phyloP scores from a whole-genome alignment of 2,329 filamentous ascomycete genomes.

The Ascochyta fabae region DNA sequence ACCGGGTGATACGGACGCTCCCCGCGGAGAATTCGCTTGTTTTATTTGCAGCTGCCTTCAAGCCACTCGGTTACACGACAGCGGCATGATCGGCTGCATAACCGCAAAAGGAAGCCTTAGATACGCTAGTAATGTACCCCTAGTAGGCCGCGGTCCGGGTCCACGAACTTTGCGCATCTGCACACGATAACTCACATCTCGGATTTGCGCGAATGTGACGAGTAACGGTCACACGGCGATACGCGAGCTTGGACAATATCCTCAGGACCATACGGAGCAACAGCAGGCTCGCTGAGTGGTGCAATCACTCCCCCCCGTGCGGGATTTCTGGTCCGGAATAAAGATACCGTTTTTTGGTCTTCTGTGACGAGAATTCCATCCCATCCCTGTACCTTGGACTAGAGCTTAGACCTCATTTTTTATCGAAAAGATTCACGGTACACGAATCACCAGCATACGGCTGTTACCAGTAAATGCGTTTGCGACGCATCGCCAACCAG shows the following conservation, averaged over 20 bases:
- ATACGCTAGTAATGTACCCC: conserved; percentile 1
- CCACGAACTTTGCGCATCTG: background rate
- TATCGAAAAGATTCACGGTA: background rate
- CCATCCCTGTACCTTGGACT: too few species aligned
- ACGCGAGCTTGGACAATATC: background rate
- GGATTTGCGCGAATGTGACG: conserved; percentile 11
- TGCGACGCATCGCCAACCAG: background rate
- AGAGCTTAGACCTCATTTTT: background rate
- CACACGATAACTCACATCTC: conserved; percentile 13
- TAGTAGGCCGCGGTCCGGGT: background rate
- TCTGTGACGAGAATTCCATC: background rate
- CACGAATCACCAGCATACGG: background rate
- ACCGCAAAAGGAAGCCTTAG: conserved; percentile 8
- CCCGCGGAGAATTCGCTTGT: background rate
- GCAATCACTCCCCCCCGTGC: background rate
- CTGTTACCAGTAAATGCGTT: background rate
- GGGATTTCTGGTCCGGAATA: background rate
- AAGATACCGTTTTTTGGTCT: background rate
- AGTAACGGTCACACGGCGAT: conserved; percentile 2
- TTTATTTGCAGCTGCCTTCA: background rate
- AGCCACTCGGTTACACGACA: background rate
- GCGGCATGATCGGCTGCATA: conserved; percentile 1
- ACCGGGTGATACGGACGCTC: background rate
- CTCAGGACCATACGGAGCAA: background rate
- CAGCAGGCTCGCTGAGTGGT: background rate